phyloP scores from a whole-genome alignment of 208 protist species.

The Acanthamoeba sp. region DNA sequence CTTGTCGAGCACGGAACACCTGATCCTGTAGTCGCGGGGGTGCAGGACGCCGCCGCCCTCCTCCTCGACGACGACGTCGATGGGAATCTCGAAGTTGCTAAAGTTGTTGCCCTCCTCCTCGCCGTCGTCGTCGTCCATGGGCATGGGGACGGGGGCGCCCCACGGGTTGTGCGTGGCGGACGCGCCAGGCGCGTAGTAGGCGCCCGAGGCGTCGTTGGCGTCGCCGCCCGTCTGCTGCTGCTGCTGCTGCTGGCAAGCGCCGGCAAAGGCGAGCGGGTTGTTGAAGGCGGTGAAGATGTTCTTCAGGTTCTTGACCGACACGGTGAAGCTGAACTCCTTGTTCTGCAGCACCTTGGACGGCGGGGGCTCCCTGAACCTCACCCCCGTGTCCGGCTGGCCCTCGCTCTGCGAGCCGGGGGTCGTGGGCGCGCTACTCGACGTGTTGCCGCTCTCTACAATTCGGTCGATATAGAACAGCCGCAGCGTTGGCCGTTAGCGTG shows the following conservation, averaged over 20 bases:
- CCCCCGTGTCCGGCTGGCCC: background rate
- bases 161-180: conserved; percentile 34
- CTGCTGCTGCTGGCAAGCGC: no score
- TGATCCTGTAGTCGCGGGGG: conserved; percentile 62
- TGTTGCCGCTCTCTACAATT: background rate
- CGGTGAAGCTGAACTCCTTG: conserved; percentile 75
- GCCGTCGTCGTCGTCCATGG: conserved; percentile 17
- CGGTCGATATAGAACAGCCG: background rate
- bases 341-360: conserved; percentile 68
- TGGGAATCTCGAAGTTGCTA: conserved; percentile 56
- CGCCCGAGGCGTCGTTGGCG: background rate
- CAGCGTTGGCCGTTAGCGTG: background rate
- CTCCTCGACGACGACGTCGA: conserved; percentile 71
- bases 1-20: conserved; percentile 73
- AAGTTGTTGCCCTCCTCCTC: conserved; percentile 25
- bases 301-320: conserved; percentile 34
- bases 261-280: background rate
- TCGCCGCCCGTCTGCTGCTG: conserved; percentile 11
- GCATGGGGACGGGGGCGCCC: conserved; percentile 72
- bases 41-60: conserved; percentile 65
- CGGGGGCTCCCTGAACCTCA: conserved; percentile 67
- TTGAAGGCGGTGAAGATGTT: conserved; percentile 18
- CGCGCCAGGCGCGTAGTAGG: background rate
- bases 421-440: background rate
- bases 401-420: background rate